Percentiles rank a stretch among this genome's conserved stretches.
Conservation (phyloP, 495 filamentous ascomycete genomes). For the Neurospora tetraspora region DNA sequence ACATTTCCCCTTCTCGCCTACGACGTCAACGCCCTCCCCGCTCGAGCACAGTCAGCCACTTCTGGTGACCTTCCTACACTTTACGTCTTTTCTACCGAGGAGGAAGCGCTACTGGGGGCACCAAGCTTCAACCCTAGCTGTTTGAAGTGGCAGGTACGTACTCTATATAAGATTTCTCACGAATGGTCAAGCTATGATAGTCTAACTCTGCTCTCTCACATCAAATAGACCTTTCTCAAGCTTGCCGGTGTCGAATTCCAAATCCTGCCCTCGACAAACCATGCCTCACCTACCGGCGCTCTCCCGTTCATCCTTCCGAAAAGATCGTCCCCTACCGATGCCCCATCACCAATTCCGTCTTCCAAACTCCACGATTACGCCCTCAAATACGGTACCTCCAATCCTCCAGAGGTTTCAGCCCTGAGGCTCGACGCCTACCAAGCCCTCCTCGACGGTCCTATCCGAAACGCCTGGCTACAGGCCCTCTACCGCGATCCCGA, state of each 20-base stretch:
- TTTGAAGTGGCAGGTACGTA: constrained; percentile 88
- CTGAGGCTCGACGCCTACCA: constrained; percentile 65
- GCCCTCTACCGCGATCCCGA: constrained; percentile 61
- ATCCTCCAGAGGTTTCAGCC: constrained; percentile 1
- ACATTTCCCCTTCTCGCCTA: constrained; percentile 69
- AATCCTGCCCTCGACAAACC: constrained; percentile 72
- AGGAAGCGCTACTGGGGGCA: constrained; percentile 48
- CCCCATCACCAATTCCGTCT: constrained; percentile 45
- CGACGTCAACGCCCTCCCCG: constrained; percentile 66
- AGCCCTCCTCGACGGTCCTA: constrained; percentile 64
- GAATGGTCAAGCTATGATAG: background rate
- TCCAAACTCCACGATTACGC: constrained; percentile 63
- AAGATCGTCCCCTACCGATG: constrained; percentile 16
- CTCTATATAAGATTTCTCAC: background rate
- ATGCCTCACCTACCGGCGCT: constrained; percentile 78
- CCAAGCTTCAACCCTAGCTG: constrained; percentile 90
- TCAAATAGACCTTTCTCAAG: constrained; percentile 67
- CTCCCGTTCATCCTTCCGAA: constrained; percentile 77
- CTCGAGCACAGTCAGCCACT: constrained; percentile 41
- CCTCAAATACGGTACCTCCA: constrained; percentile 20
- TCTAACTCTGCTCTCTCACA: background rate
- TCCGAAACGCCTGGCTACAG: constrained; percentile 84
- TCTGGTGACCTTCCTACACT: constrained; percentile 49
- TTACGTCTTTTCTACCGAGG: constrained; percentile 65
- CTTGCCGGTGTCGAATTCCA: constrained; percentile 61